Evolutionary conservation across 108 stramenopile species (phyloP), one percentile per base, ranked within the genome.

Genomic region (Nitzschia sp.): DNA sequence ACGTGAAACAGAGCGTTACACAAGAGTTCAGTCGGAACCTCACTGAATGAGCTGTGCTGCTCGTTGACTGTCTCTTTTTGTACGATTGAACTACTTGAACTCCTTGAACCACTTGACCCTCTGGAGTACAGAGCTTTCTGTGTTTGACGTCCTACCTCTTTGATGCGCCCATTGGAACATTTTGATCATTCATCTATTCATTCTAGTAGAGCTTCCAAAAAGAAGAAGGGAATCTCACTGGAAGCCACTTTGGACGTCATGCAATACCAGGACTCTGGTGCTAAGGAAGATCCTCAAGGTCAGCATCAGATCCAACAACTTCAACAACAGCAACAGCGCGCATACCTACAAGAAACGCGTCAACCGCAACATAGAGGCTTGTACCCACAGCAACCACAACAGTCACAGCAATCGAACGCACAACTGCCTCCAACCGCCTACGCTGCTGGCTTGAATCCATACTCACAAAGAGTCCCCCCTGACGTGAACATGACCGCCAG

Each of bases 291-390:
- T 52, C 67, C 50, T 57, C 69, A 71, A 41, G 64, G 67, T 44
- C 75, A 82, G 12, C 73, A 75, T 17, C 77, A 82, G 22, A 34
- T 34, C 29, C 76, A 69, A 43, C 64, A 65, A 29, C 50, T 37
- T 50, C 64, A 65, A 34, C 51, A 65, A 25, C 37, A 58, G 29
- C 37, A 34, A n/a, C 57, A 46, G 15, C 20, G 29, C 8, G 15
- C 50, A 1, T 68, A 57, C 44, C 41, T 68, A 15, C 56, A 34
- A 24, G 41, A 22, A 44, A 41, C 46, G 34, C 65, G 53, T 20
- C 53, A 55, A 55, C 25, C 53, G 3, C 57, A 58, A 7, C 34
- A 34, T 15, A n/a, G 42, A 46, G 40, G 43, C 22, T 24, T 46
- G 17, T 62, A 44, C 21, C 9, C 59, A 37, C 61, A 62, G 0